These are phyloP conservation scores for Ustilago cynodontis DNA, from an alignment of 1,284 basidiomycete genomes.

Conservation along the genomic window DNA sequence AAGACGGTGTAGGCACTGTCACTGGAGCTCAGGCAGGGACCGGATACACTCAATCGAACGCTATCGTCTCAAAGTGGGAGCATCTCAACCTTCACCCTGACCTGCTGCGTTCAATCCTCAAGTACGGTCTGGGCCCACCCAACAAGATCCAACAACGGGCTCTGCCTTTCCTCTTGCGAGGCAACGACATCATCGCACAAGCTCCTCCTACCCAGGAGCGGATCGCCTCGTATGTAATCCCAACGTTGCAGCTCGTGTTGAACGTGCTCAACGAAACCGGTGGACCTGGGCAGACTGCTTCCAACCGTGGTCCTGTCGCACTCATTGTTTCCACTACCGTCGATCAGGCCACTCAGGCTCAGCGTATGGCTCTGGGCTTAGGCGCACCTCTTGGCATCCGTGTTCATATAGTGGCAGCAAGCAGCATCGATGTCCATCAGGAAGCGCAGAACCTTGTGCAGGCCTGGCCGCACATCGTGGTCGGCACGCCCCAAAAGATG, in stretches of 20 bases:
- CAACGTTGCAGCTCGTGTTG: slow-evolving; percentile 60
- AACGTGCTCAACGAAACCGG: slow-evolving; percentile 54
- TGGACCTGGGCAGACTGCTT: slow-evolving; percentile 32
- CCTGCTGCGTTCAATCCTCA: slow-evolving; percentile 85
- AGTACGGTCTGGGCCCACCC: slow-evolving; percentile 96
- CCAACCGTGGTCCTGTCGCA: slow-evolving; percentile 72
- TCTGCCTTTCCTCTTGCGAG: slow-evolving; percentile 90
- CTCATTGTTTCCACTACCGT: slow-evolving; percentile 93
- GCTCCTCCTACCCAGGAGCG: slow-evolving; percentile 97
- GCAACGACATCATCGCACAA: slow-evolving; percentile 96
- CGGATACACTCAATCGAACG: slow-evolving; percentile 82
- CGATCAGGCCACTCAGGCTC: slow-evolving; percentile 97
- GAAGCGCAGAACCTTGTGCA: slow-evolving; percentile 57
- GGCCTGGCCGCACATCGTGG: slow-evolving; percentile 83
- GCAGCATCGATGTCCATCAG: slow-evolving; percentile 49
- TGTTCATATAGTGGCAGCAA: slow-evolving; percentile 60
- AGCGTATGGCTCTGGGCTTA: slow-evolving; percentile 94
- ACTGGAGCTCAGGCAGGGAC: slow-evolving; percentile 27
- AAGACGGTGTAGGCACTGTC: slow-evolving; percentile 14
- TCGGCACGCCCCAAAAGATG: slow-evolving; percentile 95
- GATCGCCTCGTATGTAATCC: slow-evolving; percentile 84
- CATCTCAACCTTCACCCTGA: slow-evolving; percentile 88
- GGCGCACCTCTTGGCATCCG: slow-evolving; percentile 76
- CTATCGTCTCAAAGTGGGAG: slow-evolving; percentile 94
- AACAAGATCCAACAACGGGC: slow-evolving; percentile 99